Evolutionary conservation across 768 basidiomycete species (phyloP).

Genomic region (Butyriboletus loyo): DNA sequence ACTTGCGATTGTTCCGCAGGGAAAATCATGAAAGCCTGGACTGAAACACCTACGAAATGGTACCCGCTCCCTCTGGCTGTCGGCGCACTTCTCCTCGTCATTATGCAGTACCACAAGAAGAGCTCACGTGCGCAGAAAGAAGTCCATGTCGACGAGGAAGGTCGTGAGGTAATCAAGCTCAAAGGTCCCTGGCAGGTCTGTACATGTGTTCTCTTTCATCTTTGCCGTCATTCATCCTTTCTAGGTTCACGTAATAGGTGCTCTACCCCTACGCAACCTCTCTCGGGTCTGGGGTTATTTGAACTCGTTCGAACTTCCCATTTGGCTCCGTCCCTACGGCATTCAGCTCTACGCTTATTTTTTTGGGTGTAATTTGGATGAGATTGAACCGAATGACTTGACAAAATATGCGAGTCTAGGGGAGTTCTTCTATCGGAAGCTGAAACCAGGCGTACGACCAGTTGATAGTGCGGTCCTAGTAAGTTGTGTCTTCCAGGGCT

Average conservation of each 20-base stretch:
- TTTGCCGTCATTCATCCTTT: neutral
- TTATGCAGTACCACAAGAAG: slow-evolving; percentile 71
- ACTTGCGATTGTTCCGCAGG: slow-evolving; percentile 34
- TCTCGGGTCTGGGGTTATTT: slow-evolving; percentile 98
- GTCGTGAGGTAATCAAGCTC: slow-evolving; percentile 73
- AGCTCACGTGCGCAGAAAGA: slow-evolving; percentile 48
- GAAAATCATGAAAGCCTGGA: slow-evolving; percentile 74
- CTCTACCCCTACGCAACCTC: slow-evolving; percentile 88
- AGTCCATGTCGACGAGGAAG: slow-evolving; percentile 79
- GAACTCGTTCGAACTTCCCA: slow-evolving; percentile 88
- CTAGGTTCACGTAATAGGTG: slow-evolving; percentile 94
- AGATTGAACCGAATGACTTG: slow-evolving; percentile 79
- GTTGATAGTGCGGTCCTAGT: slow-evolving; percentile 76
- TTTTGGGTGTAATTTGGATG: slow-evolving; percentile 95
- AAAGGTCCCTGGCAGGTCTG: slow-evolving; percentile 93
- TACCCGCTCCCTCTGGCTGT: slow-evolving; percentile 91
- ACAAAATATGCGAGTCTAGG: slow-evolving; percentile 82
- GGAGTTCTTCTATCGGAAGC: slow-evolving; percentile 89
- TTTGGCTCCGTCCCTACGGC: slow-evolving; percentile 93
- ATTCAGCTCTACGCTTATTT: slow-evolving; percentile 78
- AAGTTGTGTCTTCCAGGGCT: slow-evolving; percentile 16
- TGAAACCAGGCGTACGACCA: slow-evolving; percentile 80
- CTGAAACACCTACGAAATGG: slow-evolving; percentile 88
- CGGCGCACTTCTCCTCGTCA: slow-evolving; percentile 82
- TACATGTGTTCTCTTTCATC: neutral